phyloP scores from a whole-genome alignment of 352 stramenopile species.

The Pythium insidiosum region DNA sequence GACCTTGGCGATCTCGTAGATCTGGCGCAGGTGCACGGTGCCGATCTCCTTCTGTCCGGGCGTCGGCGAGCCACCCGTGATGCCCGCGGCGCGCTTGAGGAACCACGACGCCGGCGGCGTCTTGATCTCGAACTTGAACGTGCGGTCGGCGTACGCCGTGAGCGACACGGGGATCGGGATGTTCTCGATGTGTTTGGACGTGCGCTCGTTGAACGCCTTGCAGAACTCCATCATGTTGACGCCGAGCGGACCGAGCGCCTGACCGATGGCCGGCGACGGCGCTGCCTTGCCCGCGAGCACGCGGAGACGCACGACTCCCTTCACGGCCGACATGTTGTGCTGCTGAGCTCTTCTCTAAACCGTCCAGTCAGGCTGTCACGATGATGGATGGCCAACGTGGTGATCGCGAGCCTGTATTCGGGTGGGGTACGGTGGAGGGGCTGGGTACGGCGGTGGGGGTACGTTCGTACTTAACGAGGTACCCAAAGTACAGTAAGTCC shows the following conservation, averaged over 20 bases:
- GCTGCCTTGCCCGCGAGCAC: slow-evolving; percentile 79
- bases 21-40: slow-evolving; percentile 89
- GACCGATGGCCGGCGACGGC: slow-evolving; percentile 82
- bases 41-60: slow-evolving; percentile 72
- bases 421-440: no score
- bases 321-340: slow-evolving; percentile 35
- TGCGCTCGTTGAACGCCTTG: slow-evolving; percentile 98
- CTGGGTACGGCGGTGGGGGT: no score
- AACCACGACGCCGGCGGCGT: slow-evolving; percentile 94
- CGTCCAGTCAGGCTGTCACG: no score
- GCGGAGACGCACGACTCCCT: slow-evolving; percentile 80
- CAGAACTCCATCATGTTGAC: slow-evolving; percentile 99
- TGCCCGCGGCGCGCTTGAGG: slow-evolving; percentile 87
- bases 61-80: slow-evolving; percentile 67
- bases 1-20: slow-evolving; percentile 98
- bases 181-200: slow-evolving; percentile 86
- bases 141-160: slow-evolving; percentile 91
- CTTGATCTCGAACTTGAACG: slow-evolving; percentile 95
- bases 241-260: slow-evolving; percentile 93
- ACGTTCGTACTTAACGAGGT: no score
- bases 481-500: no score
- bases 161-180: slow-evolving; percentile 91
- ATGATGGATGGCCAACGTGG: no score
- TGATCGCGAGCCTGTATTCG: no score
- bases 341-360: not conserved